Percentiles rank a stretch among this genome's conserved stretches.
Evolutionary conservation across 2,329 filamentous ascomycete species (phyloP).

Genomic region (Ophiostoma pallidulum): DNA sequence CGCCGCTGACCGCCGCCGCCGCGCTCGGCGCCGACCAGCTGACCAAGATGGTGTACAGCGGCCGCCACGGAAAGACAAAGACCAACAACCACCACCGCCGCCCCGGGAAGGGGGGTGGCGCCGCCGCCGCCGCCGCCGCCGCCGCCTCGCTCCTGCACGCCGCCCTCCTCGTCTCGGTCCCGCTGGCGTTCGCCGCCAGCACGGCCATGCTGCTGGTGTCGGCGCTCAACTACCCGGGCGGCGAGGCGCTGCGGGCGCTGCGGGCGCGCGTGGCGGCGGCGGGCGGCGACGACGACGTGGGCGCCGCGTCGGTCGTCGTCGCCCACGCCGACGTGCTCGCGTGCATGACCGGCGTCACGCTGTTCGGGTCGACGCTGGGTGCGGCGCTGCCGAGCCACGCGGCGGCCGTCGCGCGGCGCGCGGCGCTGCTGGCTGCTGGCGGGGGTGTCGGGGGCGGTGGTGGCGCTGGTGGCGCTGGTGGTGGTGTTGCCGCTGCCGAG

Average conservation of each 20-base stretch:
- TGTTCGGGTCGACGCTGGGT: conserved; percentile 43
- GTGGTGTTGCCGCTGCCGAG: conserved; percentile 4
- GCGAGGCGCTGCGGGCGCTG: conserved; percentile 58
- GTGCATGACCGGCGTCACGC: conserved; percentile 63
- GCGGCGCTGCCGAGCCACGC: conserved; percentile 10
- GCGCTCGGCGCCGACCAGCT: conserved; percentile 65
- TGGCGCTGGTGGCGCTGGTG: conserved; percentile 23
- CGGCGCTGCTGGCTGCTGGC: neutral
- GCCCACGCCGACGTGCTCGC: conserved; percentile 57
- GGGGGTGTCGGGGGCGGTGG: conserved; percentile 9
- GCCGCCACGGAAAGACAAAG: too few species aligned
- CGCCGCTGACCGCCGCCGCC: conserved; percentile 67
- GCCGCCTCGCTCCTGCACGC: conserved; percentile 35
- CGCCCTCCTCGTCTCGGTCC: conserved; percentile 51
- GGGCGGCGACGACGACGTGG: conserved; percentile 53
- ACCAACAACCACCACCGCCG: too few species aligned
- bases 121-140: conserved; percentile 36
- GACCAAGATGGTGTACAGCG: conserved; percentile 40
- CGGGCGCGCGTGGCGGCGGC: conserved; percentile 37
- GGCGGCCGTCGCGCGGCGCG: neutral
- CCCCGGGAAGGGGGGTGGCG: neutral
- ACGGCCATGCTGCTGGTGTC: conserved; percentile 65
- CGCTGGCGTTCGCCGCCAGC: conserved; percentile 51
- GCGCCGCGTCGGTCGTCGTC: conserved; percentile 24
- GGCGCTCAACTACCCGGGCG: conserved; percentile 88